A percentile compares a stretch with the other conserved stretches of the same genome.
Conservation (phyloP, 495 filamentous ascomycete genomes). For the Polyplosphaeria fusca region DNA sequence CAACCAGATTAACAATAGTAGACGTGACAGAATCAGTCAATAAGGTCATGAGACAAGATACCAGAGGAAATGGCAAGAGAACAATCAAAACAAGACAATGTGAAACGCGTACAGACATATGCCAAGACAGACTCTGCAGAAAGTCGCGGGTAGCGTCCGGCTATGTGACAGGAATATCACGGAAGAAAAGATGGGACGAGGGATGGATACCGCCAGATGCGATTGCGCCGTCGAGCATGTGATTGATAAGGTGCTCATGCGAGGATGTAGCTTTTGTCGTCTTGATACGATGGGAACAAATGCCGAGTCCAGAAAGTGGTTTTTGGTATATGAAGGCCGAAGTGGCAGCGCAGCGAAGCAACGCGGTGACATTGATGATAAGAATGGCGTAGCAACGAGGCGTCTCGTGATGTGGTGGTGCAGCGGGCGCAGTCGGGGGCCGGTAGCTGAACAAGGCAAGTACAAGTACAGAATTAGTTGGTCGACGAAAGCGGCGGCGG, state of each 20-base stretch:
- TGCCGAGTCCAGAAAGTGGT: background rate
- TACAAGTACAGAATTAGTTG: conserved; percentile 25
- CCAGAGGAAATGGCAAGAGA: background rate
- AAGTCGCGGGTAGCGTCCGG: background rate
- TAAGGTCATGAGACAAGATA: conserved; percentile 1
- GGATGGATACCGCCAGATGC: background rate
- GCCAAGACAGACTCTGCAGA: background rate
- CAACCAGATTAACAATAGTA: conserved; percentile 15
- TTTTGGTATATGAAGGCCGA: background rate
- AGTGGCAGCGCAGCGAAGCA: background rate
- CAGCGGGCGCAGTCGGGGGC: background rate
- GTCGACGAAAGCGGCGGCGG: background rate
- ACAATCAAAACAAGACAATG: background rate
- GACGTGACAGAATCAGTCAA: conserved; percentile 1
- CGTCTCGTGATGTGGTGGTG: conserved; percentile 4
- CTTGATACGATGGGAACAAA: too few species aligned
- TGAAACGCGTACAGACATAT: background rate
- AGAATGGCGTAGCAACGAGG: background rate
- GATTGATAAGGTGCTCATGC: background rate
- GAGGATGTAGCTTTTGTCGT: background rate
- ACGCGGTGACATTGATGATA: background rate
- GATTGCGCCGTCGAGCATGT: background rate
- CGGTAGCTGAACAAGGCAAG: background rate
- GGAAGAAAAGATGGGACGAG: too few species aligned
- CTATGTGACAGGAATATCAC: background rate